phyloP scores from a whole-genome alignment of 495 filamentous ascomycete species.

The Neurospora terricola region DNA sequence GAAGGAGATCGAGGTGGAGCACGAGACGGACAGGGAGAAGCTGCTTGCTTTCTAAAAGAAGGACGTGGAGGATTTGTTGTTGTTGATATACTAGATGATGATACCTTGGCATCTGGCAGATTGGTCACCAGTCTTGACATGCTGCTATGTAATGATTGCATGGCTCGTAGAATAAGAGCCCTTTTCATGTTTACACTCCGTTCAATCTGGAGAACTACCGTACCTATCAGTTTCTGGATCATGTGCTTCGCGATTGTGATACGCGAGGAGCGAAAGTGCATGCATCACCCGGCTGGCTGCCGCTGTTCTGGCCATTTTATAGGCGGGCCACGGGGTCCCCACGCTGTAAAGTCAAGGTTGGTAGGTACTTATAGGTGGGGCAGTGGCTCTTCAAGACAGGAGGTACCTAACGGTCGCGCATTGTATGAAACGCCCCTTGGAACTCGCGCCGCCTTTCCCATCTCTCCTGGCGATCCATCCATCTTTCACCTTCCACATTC shows the following conservation, averaged over 20 bases:
- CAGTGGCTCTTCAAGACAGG: background rate
- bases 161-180: background rate
- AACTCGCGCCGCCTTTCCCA: conserved; percentile 1
- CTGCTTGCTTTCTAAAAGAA: conserved; percentile 32
- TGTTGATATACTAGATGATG: background rate
- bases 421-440: background rate
- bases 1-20: conserved; percentile 65
- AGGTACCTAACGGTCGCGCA: background rate
- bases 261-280: background rate
- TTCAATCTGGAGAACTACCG: background rate
- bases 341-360: background rate
- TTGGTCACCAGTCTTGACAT: background rate
- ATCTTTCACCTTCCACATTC: background rate
- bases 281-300: background rate
- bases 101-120: background rate
- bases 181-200: background rate
- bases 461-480: background rate
- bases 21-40: conserved; percentile 39
- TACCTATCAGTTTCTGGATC: background rate
- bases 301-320: background rate
- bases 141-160: background rate
- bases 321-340: background rate
- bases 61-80: background rate
- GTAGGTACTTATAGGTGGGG: background rate
- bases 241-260: background rate